These are phyloP conservation scores for Kernera saxatilis DNA, from an alignment of 345 rosid species.

Conservation along the genomic window DNA sequence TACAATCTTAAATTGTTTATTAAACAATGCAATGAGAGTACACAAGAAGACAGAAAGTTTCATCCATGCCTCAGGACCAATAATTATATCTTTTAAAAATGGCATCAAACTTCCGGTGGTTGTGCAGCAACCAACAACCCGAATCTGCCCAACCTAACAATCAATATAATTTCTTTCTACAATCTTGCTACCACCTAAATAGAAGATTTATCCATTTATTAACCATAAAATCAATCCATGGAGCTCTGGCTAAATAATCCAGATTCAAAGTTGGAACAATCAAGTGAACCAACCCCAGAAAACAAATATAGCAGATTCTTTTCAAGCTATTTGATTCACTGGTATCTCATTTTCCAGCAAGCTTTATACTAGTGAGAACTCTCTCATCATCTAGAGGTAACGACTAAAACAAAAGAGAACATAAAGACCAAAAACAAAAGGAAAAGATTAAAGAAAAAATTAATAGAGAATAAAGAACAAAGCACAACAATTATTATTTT, in stretches of 20 bases:
- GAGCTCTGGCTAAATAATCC: neutral
- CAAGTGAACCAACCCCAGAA: neutral
- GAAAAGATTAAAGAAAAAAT: slow-evolving; percentile 11
- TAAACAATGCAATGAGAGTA: neutral
- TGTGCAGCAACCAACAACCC: slow-evolving; percentile 24
- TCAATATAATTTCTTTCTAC: slow-evolving; percentile 4
- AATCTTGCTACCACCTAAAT: slow-evolving; percentile 27
- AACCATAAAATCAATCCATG: neutral
- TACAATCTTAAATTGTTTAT: neutral
- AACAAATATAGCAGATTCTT: neutral
- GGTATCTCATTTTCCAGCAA: neutral
- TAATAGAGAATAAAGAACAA: slow-evolving; percentile 29
- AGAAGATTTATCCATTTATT: neutral
- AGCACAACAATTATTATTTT: neutral
- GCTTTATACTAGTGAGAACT: neutral
- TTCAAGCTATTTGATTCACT: neutral
- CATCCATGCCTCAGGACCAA: neutral
- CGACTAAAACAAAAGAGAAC: slow-evolving; percentile 16
- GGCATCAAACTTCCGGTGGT: slow-evolving; percentile 20
- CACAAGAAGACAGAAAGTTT: neutral
- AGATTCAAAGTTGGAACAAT: neutral
- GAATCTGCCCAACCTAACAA: slow-evolving; percentile 24
- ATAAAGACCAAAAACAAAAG: slow-evolving; percentile 4
- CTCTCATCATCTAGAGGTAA: slow-evolving; percentile 19
- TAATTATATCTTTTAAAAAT: neutral